Evolutionary conservation across 2,329 filamentous ascomycete genomes (phyloP).

Genomic region (Byssoonygena ceratinophila): DNA sequence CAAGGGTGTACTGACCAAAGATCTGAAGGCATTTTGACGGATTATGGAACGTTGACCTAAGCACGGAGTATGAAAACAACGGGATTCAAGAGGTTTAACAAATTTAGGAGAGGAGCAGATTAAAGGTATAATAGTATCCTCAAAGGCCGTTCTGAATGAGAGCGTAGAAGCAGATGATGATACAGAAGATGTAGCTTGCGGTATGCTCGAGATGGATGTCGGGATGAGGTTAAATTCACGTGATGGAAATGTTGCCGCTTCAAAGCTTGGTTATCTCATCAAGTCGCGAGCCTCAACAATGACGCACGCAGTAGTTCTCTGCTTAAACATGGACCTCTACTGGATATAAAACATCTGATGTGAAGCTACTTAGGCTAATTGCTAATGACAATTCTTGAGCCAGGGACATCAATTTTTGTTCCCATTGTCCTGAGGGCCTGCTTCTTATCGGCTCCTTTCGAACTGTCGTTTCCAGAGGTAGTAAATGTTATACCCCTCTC

Average conservation of each 20-base stretch:
- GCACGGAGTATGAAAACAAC: constrained; percentile 13
- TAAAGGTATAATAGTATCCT: constrained; percentile 1
- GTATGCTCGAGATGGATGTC: neutral
- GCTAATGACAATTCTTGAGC: constrained; percentile 11
- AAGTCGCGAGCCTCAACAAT: neutral
- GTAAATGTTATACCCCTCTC: constrained; percentile 30
- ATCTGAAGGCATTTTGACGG: constrained; percentile 60
- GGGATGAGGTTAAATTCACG: neutral
- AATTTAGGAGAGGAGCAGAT: neutral
- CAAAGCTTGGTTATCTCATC: neutral
- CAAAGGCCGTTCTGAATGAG: neutral
- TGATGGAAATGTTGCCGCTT: neutral
- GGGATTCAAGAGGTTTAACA: neutral
- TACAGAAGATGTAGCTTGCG: neutral
- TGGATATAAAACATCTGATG: no score
- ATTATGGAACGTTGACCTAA: constrained; percentile 12
- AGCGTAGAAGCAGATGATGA: neutral
- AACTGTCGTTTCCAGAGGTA: neutral
- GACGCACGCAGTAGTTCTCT: neutral
- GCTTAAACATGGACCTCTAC: no score
- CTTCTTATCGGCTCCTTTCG: neutral
- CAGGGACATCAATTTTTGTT: constrained; percentile 19
- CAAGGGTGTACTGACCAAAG: constrained; percentile 56
- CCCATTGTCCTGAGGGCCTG: neutral
- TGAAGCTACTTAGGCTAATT: neutral